Evolutionary conservation across 345 rosid genomes (phyloP), one percentile per base, ranked within the genome.

Genomic region (Excoecaria agallocha): DNA sequence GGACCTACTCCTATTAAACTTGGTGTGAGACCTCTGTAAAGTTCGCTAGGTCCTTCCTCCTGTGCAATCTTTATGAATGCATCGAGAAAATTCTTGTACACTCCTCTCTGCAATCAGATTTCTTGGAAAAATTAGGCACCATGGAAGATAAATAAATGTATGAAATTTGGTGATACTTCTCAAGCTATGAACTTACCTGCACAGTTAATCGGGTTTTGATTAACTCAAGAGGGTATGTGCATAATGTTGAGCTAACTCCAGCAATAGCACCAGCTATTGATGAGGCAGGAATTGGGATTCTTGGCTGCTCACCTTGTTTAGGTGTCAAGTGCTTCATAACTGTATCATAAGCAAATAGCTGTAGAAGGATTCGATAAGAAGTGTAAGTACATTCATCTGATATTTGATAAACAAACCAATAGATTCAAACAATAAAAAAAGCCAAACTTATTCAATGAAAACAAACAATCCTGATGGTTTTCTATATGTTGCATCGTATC

Each of bases 241-340:
- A 89, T 73, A 93, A 82, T 3, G 97, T 91, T 5, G 93, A 93
- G 86, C 91, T 88, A 64, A 93, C 91, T 75, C 98, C 98, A 64
- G 98, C 97, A 83, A 91, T 85, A 15, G 97, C 98, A 51, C 98
- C 98, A 0, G 98, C 98, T 24, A 93, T 80, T 69, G 88, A 78
- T 0, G 98, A 93, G 17, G 97, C 89, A 9, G 98, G 97, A 49
- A 91, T 72, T 2, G 87, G 92, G 15, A 90, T 69, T 79, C 86
- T 89, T 0, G 89, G 79, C 39, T 82, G 82, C 74, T 91, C 93
- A 48, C 94, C 97, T 16, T 84, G 82, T 75, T 81, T 80, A 20
- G 93, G 72, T n/a, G 97, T 82, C 76, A 93, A 59, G 61, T 82
- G 77, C 87, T 90, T 93, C 79, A 90, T 87, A 38, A 91, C 93